A percentile compares a stretch with the other conserved stretches of the same genome.
These are phyloP conservation scores for Sphagnum contortum DNA, from an alignment of 225 moss, liverwort and hornwort genomes.

Conservation along the genomic window DNA sequence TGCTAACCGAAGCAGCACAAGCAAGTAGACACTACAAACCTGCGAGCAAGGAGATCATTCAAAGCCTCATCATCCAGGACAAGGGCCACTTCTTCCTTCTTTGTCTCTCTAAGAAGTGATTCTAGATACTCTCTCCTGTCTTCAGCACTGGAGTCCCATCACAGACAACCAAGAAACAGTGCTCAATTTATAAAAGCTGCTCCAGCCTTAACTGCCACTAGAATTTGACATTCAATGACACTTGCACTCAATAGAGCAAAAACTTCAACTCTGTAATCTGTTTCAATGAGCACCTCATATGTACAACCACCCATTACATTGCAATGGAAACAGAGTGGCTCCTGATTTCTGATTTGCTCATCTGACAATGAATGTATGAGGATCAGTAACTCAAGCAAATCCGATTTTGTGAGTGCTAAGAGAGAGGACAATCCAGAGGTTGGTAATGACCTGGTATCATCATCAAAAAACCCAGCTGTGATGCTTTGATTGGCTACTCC, in stretches of 20 bases:
- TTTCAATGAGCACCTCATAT: too few species aligned
- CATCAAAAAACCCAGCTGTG: conserved; percentile 98
- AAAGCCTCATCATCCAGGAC: conserved; percentile 90
- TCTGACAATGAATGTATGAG: too few species aligned
- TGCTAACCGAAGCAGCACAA: background rate
- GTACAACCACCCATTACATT: too few species aligned
- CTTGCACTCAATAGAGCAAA: too few species aligned
- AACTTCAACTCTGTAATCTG: too few species aligned
- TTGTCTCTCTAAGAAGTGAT: conserved; percentile 85
- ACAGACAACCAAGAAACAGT: background rate
- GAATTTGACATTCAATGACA: too few species aligned
- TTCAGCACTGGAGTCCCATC: conserved; percentile 66
- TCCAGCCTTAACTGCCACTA: too few species aligned
- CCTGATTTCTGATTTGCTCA: background rate
- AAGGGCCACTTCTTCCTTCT: conserved; percentile 95
- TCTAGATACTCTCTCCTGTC: conserved; percentile 97
- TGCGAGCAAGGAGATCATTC: conserved; percentile 87
- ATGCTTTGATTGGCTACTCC: conserved; percentile 99
- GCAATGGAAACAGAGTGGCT: background rate
- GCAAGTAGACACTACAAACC: conserved; percentile 32
- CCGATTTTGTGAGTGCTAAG: too few species aligned
- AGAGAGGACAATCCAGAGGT: too few species aligned
- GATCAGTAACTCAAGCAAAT: too few species aligned
- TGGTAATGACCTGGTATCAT: conserved; percentile 69
- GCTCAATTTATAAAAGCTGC: too few species aligned